These are phyloP conservation scores for Oryza coarctata DNA, from an alignment of 176 grass and related monocot genomes.

Conservation along the genomic window DNA sequence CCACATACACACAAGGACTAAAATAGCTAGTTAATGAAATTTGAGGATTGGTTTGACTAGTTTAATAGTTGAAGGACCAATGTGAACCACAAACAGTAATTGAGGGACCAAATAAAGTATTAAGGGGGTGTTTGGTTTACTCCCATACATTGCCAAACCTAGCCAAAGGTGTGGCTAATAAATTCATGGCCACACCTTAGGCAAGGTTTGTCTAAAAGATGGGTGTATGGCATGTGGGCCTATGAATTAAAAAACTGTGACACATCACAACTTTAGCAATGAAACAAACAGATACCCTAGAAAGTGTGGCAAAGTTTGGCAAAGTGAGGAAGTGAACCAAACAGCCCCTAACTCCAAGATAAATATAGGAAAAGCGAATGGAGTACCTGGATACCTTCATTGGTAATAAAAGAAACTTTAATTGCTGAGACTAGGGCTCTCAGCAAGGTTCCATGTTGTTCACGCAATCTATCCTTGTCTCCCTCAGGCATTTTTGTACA, in stretches of 20 bases:
- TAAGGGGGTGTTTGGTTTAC: neutral
- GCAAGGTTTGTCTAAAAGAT: too few species aligned
- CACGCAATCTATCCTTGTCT: constrained; percentile 48
- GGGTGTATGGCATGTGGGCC: too few species aligned
- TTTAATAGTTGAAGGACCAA: neutral
- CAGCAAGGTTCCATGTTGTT: constrained; percentile 57
- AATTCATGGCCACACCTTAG: too few species aligned
- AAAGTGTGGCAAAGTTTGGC: too few species aligned
- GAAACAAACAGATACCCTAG: too few species aligned
- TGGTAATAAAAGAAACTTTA: constrained; percentile 65
- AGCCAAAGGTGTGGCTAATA: too few species aligned
- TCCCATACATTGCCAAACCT: too few species aligned
- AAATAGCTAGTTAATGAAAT: neutral
- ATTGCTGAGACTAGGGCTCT: constrained; percentile 48
- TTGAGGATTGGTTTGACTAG: neutral
- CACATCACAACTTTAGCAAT: too few species aligned
- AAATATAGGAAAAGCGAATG: constrained; percentile 28
- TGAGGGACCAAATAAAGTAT: neutral
- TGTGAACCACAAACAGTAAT: neutral
- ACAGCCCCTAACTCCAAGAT: neutral
- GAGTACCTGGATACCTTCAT: constrained; percentile 52
- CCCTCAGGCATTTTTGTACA: constrained; percentile 36
- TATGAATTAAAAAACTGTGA: too few species aligned
- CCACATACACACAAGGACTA: neutral
- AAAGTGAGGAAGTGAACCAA: too few species aligned